Conservation (phyloP, 225 moss, liverwort and hornwort genomes). For the Neckera pumila region DNA sequence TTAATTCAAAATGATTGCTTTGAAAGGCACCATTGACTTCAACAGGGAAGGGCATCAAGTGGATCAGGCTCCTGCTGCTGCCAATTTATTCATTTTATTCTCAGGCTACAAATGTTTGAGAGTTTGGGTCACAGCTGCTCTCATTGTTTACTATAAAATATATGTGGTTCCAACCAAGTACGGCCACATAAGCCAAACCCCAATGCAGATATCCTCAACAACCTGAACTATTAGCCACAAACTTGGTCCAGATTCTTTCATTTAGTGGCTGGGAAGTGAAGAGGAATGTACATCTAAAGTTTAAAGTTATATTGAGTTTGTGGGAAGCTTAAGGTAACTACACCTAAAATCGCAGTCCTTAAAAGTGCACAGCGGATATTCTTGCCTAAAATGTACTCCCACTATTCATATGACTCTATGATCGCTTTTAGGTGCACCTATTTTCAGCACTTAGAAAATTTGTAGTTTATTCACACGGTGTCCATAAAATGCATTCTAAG, state of each 20-base stretch:
- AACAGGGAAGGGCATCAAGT: rapidly evolving
- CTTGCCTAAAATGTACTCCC: too few species aligned
- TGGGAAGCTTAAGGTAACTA: neutral
- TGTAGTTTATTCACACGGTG: too few species aligned
- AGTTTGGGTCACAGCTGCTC: neutral
- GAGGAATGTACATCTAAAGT: neutral
- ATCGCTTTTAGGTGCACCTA: too few species aligned
- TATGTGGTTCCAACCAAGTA: neutral
- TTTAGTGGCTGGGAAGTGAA: neutral
- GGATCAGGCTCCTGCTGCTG: neutral
- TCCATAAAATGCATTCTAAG: too few species aligned
- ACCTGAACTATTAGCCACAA: neutral
- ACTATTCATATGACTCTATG: too few species aligned
- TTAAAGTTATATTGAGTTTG: neutral
- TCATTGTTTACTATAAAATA: neutral
- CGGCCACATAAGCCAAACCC: neutral
- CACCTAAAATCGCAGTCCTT: too few species aligned
- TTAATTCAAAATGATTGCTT: too few species aligned
- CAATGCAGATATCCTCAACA: neutral
- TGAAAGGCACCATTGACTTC: neutral
- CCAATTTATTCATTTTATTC: neutral
- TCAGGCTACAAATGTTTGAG: too few species aligned
- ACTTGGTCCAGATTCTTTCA: neutral
- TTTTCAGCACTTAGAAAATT: too few species aligned
- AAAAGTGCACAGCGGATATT: too few species aligned